Base-by-base conservation (phyloP, 2,329 filamentous ascomycete species). In the Diplocarpon mali region DNA sequence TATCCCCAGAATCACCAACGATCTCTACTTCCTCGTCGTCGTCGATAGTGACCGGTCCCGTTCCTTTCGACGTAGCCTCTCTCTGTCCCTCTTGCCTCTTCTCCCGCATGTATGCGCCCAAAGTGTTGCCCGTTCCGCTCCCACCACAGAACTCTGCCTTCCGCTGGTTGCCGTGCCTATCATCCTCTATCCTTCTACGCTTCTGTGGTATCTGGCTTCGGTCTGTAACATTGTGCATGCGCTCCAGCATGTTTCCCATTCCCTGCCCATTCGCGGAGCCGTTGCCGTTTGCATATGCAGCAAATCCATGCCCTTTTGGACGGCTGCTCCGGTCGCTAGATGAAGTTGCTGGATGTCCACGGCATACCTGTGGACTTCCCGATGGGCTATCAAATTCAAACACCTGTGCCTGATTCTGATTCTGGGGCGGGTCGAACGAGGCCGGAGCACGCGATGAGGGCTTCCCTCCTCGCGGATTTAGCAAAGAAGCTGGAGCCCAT, bases 191-290 rank as follows among this genome's bases (percentile, higher is more conserved):
- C 59, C 78, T 88, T 42, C 78, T 66, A 41, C 79, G 78, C 65
- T 90, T 90, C 24, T 71, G 67, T 15, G 83, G 76, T 2, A 72
- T 69, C 27, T 69, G 58, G 62, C 69, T 68, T 20, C 88, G 82
- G 41, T 81, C 73, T 53, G 85, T 74, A 12, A 93, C 75, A 53
- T 82, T 80, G 60, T 89, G 85, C 60, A 88, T 70, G 28, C 78
- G 75, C 62, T 93, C 85, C 37, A 94, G 76, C 66, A 88, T 76
- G 44, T 66, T 65, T 9, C 72, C 70, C 53, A 77, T 71, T 20
- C 76, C 74, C 40, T 59, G 62, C 17, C 40, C 44, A 45, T 29
- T 29, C 28, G 12, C 40, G 24, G 27, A 20, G 13, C 44, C 44
- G 28, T 48, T 48, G 32, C 48, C 47, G 43, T 56, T 55, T 20